These are phyloP conservation scores for Microcos paniculata DNA, from an alignment of 345 rosid species.

Conservation along the genomic window DNA sequence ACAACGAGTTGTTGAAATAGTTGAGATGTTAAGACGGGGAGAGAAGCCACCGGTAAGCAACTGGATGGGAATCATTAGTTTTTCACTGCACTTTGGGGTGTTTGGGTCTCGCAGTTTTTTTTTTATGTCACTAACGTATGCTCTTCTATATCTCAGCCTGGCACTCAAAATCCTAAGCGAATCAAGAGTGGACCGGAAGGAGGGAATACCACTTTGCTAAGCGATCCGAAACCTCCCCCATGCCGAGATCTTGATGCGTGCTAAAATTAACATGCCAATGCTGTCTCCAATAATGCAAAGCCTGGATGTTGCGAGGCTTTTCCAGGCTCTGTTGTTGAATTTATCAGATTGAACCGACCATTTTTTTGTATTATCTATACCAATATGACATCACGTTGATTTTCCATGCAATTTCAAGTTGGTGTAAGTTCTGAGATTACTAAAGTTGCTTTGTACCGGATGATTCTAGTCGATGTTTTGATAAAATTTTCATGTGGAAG, in stretches of 20 bases:
- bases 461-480: neutral
- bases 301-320: conserved; percentile 29
- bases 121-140: neutral
- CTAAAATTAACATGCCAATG: conserved; percentile 34
- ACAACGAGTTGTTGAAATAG: conserved; percentile 82
- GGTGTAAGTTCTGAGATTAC: conserved; percentile 22
- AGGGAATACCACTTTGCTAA: conserved; percentile 75
- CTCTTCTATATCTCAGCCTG: conserved; percentile 48
- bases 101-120: neutral
- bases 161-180: conserved; percentile 91
- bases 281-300: conserved; percentile 46
- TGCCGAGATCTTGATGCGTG: conserved; percentile 94
- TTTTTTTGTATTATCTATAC: conserved; percentile 21
- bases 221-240: conserved; percentile 85
- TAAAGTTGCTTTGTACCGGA: neutral
- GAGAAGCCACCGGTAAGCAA: conserved; percentile 83
- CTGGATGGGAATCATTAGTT: neutral
- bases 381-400: conserved; percentile 28
- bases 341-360: conserved; percentile 15
- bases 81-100: neutral
- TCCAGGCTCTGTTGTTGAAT: conserved; percentile 21
- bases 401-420: conserved; percentile 18
- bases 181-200: conserved; percentile 93
- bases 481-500: neutral
- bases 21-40: conserved; percentile 82